A percentile compares a stretch with the other conserved stretches of the same genome.
These are phyloP conservation scores for Senna siamea DNA, from an alignment of 306 rosid species.

Conservation along the genomic window DNA sequence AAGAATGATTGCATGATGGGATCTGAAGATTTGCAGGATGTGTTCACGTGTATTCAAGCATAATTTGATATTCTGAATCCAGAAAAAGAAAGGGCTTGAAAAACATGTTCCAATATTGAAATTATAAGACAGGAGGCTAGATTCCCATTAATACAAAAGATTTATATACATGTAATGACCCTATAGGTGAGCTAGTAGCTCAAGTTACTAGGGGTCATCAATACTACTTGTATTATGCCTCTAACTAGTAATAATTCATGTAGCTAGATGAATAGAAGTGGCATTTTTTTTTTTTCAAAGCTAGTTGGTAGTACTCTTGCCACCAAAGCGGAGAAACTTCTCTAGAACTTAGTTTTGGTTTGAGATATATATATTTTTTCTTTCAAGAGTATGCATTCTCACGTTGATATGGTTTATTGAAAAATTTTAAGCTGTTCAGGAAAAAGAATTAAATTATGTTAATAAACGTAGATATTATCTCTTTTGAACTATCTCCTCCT, in stretches of 20 bases:
- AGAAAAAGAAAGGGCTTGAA: conserved; percentile 13
- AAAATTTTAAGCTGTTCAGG: too few species aligned
- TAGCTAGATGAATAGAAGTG: conserved; percentile 6
- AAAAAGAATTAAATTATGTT: too few species aligned
- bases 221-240: conserved; percentile 23
- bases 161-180: conserved; percentile 34
- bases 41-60: background rate
- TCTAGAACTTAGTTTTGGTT: too few species aligned
- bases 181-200: too few species aligned
- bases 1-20: conserved; percentile 59
- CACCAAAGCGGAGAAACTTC: too few species aligned
- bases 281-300: background rate
- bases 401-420: too few species aligned
- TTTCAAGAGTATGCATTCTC: too few species aligned
- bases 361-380: too few species aligned
- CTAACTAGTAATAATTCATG: conserved; percentile 5
- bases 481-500: background rate
- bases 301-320: too few species aligned
- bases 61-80: background rate
- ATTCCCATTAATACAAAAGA: conserved; percentile 21
- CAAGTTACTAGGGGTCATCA: background rate
- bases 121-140: background rate
- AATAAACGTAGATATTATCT: too few species aligned
- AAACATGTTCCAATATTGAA: background rate
- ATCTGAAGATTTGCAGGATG: conserved; percentile 24